A percentile compares a stretch with the other conserved stretches of the same genome.
phyloP scores from a whole-genome alignment of 2,329 filamentous ascomycete species.

The Metarhizium humberi region DNA sequence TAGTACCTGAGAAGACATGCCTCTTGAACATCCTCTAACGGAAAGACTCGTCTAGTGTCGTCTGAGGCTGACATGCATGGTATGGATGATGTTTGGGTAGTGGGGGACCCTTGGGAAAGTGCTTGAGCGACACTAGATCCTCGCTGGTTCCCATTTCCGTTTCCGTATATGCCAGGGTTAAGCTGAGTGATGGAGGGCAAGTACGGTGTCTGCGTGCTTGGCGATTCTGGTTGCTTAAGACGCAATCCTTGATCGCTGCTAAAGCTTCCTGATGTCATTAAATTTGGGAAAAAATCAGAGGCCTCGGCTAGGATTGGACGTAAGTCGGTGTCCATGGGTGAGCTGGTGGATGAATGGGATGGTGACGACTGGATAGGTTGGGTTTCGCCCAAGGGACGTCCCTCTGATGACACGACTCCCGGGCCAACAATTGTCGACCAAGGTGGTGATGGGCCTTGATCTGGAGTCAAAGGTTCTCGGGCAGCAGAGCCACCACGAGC shows the following conservation, averaged over 20 bases:
- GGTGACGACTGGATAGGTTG: background rate
- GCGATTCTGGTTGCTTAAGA: background rate
- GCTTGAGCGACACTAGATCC: background rate
- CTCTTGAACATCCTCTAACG: slow-evolving; percentile 25
- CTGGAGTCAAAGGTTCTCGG: background rate
- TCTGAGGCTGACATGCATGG: background rate
- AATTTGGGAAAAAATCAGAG: background rate
- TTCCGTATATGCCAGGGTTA: background rate
- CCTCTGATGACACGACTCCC: background rate
- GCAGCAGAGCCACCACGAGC: slow-evolving; percentile 7
- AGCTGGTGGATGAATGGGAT: background rate
- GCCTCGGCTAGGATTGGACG: background rate
- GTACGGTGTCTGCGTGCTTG: background rate
- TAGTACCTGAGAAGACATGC: slow-evolving; percentile 29
- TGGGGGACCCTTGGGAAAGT: background rate
- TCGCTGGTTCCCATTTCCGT: background rate
- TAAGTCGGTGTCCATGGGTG: background rate
- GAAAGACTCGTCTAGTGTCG: slow-evolving; percentile 14
- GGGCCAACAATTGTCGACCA: background rate
- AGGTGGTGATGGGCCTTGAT: background rate
- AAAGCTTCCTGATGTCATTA: slow-evolving; percentile 2
- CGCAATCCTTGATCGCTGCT: background rate
- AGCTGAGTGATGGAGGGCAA: slow-evolving; percentile 1
- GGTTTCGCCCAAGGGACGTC: background rate
- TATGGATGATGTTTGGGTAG: background rate